phyloP scores from a whole-genome alignment of 768 basidiomycete species.

The Pulveroboletus frians region DNA sequence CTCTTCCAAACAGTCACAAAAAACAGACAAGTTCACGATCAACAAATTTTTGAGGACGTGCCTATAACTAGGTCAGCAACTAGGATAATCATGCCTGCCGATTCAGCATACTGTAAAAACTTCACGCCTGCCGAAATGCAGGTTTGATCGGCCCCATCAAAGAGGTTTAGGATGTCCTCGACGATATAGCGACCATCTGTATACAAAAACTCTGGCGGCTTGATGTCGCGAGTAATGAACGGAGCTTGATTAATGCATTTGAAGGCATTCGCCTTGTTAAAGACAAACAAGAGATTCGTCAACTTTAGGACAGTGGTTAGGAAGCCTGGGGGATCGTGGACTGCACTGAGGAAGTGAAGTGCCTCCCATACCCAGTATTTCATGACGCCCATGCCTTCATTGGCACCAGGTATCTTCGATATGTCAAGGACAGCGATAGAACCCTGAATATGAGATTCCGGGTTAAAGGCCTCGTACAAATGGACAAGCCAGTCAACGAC shows the following conservation, averaged over 20 bases:
- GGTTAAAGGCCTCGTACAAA: constrained; percentile 48
- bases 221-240: constrained; percentile 12
- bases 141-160: constrained; percentile 21
- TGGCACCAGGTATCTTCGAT: constrained; percentile 36
- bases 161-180: constrained; percentile 27
- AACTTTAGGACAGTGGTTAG: constrained; percentile 39
- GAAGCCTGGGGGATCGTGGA: constrained; percentile 20
- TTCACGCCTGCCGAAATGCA: constrained; percentile 33
- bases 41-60: constrained; percentile 37
- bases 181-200: constrained; percentile 24
- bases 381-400: constrained; percentile 33
- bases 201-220: constrained; percentile 4
- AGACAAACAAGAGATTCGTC: constrained; percentile 33
- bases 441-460: constrained; percentile 44
- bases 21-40: constrained; percentile 39
- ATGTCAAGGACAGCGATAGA: constrained; percentile 33
- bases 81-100: neutral
- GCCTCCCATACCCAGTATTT: constrained; percentile 43
- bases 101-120: constrained; percentile 35
- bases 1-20: constrained; percentile 50
- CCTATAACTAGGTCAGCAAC: constrained; percentile 26
- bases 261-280: constrained; percentile 32
- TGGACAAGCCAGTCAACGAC: constrained; percentile 36
- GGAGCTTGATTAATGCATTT: constrained; percentile 33
- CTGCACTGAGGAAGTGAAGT: constrained; percentile 30